Conservation (phyloP, 495 filamentous ascomycete species). For the Hypoxylon fuscum region DNA sequence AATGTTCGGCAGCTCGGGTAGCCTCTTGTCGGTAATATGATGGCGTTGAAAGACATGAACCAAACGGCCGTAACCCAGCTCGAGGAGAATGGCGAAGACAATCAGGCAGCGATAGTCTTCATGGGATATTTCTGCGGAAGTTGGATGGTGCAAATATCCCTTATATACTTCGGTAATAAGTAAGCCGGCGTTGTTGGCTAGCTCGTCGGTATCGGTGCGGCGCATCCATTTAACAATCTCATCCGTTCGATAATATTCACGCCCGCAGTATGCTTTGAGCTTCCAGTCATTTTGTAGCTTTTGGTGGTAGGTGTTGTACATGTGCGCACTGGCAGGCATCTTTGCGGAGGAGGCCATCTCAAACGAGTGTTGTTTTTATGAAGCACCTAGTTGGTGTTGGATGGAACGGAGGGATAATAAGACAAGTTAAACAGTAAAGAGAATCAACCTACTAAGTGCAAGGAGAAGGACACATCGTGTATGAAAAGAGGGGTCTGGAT, state of each 20-base stretch:
- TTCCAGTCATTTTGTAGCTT: conserved; percentile 15
- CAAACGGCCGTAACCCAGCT: conserved; percentile 39
- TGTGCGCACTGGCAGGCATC: background rate
- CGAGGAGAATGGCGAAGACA: conserved; percentile 48
- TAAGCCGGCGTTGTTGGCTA: conserved; percentile 3
- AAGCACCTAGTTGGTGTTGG: no score
- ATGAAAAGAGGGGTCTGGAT: no score
- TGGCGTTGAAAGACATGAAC: conserved; percentile 39
- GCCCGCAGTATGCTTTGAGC: conserved; percentile 15
- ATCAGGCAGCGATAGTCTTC: conserved; percentile 23
- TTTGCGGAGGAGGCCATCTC: no score
- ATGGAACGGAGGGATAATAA: no score
- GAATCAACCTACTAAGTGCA: no score
- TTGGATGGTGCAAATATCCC: background rate
- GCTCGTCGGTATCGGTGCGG: background rate
- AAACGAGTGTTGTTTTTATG: no score
- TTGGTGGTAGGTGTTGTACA: conserved; percentile 5
- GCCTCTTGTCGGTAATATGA: conserved; percentile 24
- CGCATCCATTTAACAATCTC: conserved; percentile 31
- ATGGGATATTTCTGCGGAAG: background rate
- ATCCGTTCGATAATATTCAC: conserved; percentile 16
- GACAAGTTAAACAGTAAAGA: no score
- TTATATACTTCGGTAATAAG: conserved; percentile 8
- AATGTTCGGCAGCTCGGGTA: conserved; percentile 1
- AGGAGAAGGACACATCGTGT: no score